Base-by-base conservation (phyloP, 2,329 filamentous ascomycete genomes). In the Penicillium sp. region DNA sequence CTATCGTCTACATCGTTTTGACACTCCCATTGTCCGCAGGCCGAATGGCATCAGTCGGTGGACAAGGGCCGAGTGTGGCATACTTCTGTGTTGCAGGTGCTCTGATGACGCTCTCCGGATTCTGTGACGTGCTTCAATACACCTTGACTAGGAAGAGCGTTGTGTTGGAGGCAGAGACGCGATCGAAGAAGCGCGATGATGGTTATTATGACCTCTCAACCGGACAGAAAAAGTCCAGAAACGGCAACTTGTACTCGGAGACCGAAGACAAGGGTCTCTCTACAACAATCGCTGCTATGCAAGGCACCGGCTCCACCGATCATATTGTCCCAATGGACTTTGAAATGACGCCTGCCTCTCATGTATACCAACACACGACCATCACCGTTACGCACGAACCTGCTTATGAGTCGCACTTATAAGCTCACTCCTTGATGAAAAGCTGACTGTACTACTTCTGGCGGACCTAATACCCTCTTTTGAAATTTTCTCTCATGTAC, bases 11-110 rank as follows among this genome's bases (percentile, higher is more conserved):
- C 62, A 78, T 78, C 1, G 66, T 81, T 10, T 50, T 80, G 44
- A 84, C 83, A 54, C 73, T 88, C 15, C 84, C 84, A 1, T 72
- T 79, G 13, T 81, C 80, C 3, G 67, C 65, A 9, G 67, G 64
- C 9, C 65, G 67, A 27, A 70, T 70, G 67, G 59, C 63, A n/a
- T 58, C 61, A 13, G 66, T 64, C 28, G 58, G 57, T 24, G 65
- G 64, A 15, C 41, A 56, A 10, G 54, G 40, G 6, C 58, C 65
- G 7, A 64, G 63, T 18, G 59, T 64, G 6, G 67, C 71, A 28
- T 72, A 73, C 46, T 71, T 77, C 33, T 76, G 73, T 56, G 65
- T 76, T 6, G 72, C 75, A 0, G 79, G 77, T 18, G 71, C 76
- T 9, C 68, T 81, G 57, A 78, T 81, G 56, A 75, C 77, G 2